phyloP scores from a whole-genome alignment of 106 monocot genomes.

The Allium fistulosum region DNA sequence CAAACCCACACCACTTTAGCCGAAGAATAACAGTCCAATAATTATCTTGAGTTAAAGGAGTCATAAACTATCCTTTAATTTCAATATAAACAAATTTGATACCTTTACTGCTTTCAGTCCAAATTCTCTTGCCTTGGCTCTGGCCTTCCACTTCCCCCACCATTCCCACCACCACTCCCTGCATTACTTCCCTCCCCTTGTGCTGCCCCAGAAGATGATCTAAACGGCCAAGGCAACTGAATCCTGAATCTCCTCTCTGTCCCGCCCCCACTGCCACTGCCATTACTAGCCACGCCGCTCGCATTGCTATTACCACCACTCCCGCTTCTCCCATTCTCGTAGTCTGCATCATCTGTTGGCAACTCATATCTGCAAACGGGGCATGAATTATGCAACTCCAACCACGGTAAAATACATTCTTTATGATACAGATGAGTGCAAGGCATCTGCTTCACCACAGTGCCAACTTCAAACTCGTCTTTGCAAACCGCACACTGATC shows the following conservation, averaged over 20 bases:
- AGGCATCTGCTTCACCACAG: constrained; percentile 67
- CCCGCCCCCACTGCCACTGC: constrained; percentile 15
- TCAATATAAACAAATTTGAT: no score
- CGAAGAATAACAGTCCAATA: no score
- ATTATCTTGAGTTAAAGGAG: no score
- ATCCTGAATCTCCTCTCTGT: constrained; percentile 52
- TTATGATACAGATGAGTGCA: constrained; percentile 87
- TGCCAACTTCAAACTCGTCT: constrained; percentile 73
- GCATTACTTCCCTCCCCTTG: constrained; percentile 33
- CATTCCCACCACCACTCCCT: constrained; percentile 7
- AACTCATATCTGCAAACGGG: constrained; percentile 81
- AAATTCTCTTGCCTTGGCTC: constrained; percentile 37
- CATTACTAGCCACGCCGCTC: constrained; percentile 1
- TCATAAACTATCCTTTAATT: no score
- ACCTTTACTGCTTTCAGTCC: constrained; percentile 28
- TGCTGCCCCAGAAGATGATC: constrained; percentile 15
- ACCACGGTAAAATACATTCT: constrained; percentile 87
- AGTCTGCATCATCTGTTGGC: constrained; percentile 79
- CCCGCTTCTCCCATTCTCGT: constrained; percentile 31
- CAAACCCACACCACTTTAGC: no score
- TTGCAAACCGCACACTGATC: constrained; percentile 89
- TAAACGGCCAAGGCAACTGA: constrained; percentile 69
- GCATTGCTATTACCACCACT: background rate
- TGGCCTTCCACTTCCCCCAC: constrained; percentile 24
- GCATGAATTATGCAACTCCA: constrained; percentile 85